Evolutionary conservation across 148 eudicot genomes (phyloP).

Genomic region (Pouteria glomerata): DNA sequence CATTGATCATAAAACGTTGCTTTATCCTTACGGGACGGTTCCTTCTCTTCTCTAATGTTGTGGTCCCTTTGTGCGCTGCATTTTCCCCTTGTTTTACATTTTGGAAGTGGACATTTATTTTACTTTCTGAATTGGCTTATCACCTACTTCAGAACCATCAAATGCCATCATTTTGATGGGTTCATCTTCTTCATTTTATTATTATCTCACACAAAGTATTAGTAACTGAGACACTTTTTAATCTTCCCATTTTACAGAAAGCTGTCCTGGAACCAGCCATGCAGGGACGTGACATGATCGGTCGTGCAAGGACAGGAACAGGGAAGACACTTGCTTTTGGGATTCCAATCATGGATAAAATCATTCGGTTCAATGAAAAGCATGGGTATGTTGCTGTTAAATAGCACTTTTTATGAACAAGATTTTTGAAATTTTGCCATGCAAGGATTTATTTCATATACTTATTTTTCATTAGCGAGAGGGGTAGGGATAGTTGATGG

Average conservation of each 20-base stretch:
- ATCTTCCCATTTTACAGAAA: conserved; percentile 39
- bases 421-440: background rate
- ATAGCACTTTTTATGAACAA: background rate
- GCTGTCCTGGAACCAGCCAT: conserved; percentile 98
- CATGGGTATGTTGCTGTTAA: conserved; percentile 51
- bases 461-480: background rate
- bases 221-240: background rate
- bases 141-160: background rate
- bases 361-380: conserved; percentile 57
- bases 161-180: background rate
- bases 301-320: conserved; percentile 95
- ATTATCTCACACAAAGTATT: background rate
- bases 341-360: conserved; percentile 92
- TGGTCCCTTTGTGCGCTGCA: background rate
- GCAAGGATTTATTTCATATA: background rate
- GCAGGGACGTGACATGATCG: conserved; percentile 96
- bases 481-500: background rate
- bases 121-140: background rate
- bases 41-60: background rate
- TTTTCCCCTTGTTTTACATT: background rate
- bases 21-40: background rate
- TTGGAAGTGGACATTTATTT: background rate
- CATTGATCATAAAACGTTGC: too few relatives aligned
- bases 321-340: conserved; percentile 99
- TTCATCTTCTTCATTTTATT: background rate